These are phyloP conservation scores for Chrysochromulina parva DNA, from an alignment of 78 protist genomes.

Conservation along the genomic window DNA sequence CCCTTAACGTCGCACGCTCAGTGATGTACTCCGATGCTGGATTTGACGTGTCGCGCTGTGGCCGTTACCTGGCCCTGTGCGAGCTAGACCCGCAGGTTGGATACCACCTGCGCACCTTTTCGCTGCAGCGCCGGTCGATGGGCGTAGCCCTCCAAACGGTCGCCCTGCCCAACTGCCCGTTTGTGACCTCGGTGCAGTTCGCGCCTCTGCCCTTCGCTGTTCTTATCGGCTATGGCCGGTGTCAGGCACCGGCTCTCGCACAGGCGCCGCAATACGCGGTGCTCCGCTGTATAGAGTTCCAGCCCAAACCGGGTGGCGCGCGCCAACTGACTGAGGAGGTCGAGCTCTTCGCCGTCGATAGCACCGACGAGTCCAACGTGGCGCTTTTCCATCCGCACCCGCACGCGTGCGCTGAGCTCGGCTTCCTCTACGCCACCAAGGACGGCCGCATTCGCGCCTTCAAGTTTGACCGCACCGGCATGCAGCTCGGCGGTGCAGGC, in stretches of 20 bases:
- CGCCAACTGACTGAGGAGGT: background rate
- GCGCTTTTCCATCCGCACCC: background rate
- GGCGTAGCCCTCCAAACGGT: too few relatives aligned
- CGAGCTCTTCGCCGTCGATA: background rate
- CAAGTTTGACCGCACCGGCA: background rate
- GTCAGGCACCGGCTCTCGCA: background rate
- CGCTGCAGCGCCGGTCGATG: too few relatives aligned
- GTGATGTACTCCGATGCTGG: background rate
- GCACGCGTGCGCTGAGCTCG: background rate
- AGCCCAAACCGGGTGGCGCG: background rate
- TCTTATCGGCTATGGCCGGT: background rate
- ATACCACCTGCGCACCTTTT: too few relatives aligned
- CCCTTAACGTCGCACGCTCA: background rate
- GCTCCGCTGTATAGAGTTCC: background rate
- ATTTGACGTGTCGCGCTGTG: background rate
- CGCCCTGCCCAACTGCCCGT: too few relatives aligned
- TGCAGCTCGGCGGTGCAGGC: too few relatives aligned
- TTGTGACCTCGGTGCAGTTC: background rate
- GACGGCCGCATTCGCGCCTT: conserved; percentile 15
- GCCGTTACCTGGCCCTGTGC: too few relatives aligned
- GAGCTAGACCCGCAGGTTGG: too few relatives aligned
- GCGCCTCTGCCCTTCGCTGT: background rate
- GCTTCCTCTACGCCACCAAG: background rate
- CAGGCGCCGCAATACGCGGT: background rate
- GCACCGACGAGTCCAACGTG: background rate